Percentiles rank a stretch among this genome's conserved stretches.
Conservation (phyloP, 495 filamentous ascomycete species). For the Chaetomium cochliodes region DNA sequence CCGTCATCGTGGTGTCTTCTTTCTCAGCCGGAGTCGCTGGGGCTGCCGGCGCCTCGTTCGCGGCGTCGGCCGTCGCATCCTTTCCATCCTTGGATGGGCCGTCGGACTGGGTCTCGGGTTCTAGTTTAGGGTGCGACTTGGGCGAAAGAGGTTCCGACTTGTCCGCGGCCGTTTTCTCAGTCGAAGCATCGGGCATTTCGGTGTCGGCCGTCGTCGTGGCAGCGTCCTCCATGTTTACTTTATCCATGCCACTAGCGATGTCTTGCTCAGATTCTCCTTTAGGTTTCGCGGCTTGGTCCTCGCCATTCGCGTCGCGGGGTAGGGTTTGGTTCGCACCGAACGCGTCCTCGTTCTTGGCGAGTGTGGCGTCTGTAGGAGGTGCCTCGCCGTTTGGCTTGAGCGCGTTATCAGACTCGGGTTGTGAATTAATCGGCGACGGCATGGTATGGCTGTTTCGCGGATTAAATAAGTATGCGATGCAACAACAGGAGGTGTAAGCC, state of each 20-base stretch:
- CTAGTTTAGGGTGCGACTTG: slow-evolving; percentile 5
- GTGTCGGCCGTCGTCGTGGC: slow-evolving; percentile 25
- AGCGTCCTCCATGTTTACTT: slow-evolving; percentile 17
- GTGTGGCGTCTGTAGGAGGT: not conserved
- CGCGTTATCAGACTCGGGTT: slow-evolving; percentile 13
- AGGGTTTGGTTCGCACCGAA: slow-evolving; percentile 29
- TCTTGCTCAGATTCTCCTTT: slow-evolving; percentile 23
- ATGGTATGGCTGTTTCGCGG: slow-evolving; percentile 23
- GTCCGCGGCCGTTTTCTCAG: slow-evolving; percentile 5
- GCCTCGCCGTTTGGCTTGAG: slow-evolving; percentile 9
- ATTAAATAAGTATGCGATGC: slow-evolving; percentile 3
- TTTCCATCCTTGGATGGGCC: not conserved
- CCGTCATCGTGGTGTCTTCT: slow-evolving; percentile 38
- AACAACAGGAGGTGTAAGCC: not conserved
- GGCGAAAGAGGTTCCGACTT: slow-evolving; percentile 4
- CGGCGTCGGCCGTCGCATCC: not conserved
- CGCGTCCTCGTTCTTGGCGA: slow-evolving; percentile 28
- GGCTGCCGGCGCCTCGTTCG: not conserved
- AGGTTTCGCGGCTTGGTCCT: slow-evolving; percentile 2
- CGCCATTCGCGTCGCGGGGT: slow-evolving; percentile 10
- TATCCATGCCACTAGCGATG: slow-evolving; percentile 23
- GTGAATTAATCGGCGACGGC: not conserved
- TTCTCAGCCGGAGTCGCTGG: slow-evolving; percentile 11
- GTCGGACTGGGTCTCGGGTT: not conserved
- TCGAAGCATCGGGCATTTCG: slow-evolving; percentile 40